phyloP scores from a whole-genome alignment of 495 filamentous ascomycete genomes.

The Aspergillus funiculosus region DNA sequence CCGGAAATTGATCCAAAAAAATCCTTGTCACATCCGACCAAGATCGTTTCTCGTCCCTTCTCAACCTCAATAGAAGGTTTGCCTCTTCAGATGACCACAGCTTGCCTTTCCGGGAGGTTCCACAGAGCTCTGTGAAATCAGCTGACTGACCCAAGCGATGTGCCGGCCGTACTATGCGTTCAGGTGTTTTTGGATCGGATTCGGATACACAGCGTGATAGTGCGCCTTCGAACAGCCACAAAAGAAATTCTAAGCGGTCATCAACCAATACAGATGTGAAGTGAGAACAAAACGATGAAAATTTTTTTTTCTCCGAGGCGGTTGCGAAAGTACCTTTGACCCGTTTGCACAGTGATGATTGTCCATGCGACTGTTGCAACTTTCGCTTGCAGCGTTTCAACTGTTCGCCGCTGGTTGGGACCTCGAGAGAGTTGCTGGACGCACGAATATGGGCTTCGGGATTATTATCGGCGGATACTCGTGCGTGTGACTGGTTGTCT shows the following conservation, averaged over 20 bases:
- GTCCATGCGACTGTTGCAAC: too few relatives aligned
- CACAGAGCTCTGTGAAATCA: not conserved
- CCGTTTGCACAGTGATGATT: slow-evolving; percentile 13
- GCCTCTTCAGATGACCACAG: slow-evolving; percentile 20
- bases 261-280: slow-evolving; percentile 16
- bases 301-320: slow-evolving; percentile 5
- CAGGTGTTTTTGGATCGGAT: slow-evolving; percentile 7
- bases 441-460: too few relatives aligned
- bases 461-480: too few relatives aligned
- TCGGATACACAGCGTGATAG: slow-evolving; percentile 15
- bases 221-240: slow-evolving; percentile 22
- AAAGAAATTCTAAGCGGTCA: slow-evolving; percentile 20
- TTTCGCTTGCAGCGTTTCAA: too few relatives aligned
- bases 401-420: too few relatives aligned
- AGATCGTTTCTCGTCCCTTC: slow-evolving; percentile 17
- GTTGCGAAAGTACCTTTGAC: slow-evolving; percentile 2
- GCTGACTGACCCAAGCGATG: slow-evolving; percentile 3
- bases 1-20: slow-evolving; percentile 22
- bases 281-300: slow-evolving; percentile 16
- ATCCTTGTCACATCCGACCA: slow-evolving; percentile 22
- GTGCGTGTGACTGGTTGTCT: too few relatives aligned
- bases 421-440: too few relatives aligned
- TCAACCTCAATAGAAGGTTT: slow-evolving; percentile 22
- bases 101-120: slow-evolving; percentile 18
- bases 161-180: slow-evolving; percentile 7